Evolutionary conservation across 1,284 basidiomycete genomes (phyloP), one percentile per base, ranked within the genome.

Genomic region (Apiotrichum montevideense): DNA sequence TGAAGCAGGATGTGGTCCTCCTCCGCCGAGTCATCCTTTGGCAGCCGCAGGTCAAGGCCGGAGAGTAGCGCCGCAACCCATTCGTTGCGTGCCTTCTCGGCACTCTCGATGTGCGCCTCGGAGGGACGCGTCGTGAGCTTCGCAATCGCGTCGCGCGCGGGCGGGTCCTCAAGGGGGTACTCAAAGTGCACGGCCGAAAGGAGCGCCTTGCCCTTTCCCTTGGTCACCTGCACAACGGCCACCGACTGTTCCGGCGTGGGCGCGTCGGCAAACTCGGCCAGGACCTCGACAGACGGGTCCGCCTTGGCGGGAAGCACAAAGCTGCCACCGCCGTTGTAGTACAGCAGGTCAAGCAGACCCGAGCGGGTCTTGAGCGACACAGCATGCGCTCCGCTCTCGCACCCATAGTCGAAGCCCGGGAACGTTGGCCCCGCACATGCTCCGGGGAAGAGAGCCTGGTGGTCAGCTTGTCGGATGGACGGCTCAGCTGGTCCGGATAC

Each of bases 161-260:
- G 79, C 35, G 80, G 79, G 50, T 76, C 73, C 53, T 76, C 67
- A 40, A 83, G 67, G 3, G 85, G 79, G 63, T 83, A 83, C 68
- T 89, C 88, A 21, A 86, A 78, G 64, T 84, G 85, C 0, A 83
- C 78, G 3, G 81, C 81, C 80, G 84, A 87, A 6, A 89, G 74
- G 1, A 84, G 70, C 0, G 84, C 81, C 33, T 75, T 79, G 2
- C 88, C 88, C 21, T 72, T 66, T 0, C 83, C 84, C n/a, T 84
- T 75, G 0, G 63, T 66, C 44, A 79, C 81, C 4, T 77, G 69
- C 4, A 86, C 77, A 0, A 78, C 84, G 1, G 85, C 85, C 15
- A 82, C 63, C 14, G 62, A 51, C 10, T 46, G 63, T 6, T 63
- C 71, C 0, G 64, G 56, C 0, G 66, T 51, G 29, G 52, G 56